phyloP scores from a whole-genome alignment of 176 grass and related monocot genomes.

The Oryza punctata region DNA sequence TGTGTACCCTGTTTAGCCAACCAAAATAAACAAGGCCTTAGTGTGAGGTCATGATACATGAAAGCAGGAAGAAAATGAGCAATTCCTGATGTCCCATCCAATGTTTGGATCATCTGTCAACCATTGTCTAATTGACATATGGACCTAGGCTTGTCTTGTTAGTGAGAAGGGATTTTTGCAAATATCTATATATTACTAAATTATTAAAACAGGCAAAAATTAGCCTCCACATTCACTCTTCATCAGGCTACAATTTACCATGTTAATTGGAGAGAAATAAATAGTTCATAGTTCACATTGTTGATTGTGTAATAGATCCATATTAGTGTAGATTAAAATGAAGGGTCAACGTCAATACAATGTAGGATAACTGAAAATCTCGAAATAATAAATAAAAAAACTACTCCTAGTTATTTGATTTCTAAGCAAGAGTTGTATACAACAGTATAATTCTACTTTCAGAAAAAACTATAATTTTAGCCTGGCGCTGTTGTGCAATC shows the following conservation, averaged over 20 bases:
- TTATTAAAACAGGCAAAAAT: not conserved
- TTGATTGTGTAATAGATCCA: not conserved
- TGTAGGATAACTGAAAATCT: not conserved
- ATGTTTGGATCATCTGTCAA: not conserved
- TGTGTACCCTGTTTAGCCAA: conserved; percentile 71
- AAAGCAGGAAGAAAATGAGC: not conserved
- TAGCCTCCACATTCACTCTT: not conserved
- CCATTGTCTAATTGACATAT: not conserved
- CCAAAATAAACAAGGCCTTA: conserved; percentile 23
- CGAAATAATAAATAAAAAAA: not conserved
- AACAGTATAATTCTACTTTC: not conserved
- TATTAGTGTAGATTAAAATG: not conserved
- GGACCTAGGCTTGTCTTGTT: not conserved
- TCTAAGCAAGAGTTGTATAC: not conserved
- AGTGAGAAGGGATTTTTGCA: not conserved
- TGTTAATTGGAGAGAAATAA: not conserved
- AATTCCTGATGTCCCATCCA: not conserved
- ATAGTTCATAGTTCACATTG: not conserved
- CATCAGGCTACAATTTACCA: not conserved
- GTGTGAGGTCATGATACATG: not conserved
- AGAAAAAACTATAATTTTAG: not conserved
- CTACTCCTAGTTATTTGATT: not conserved
- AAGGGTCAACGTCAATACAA: not conserved
- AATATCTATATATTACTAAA: too few relatives aligned
- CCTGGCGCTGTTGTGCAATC: too few relatives aligned